Base-by-base conservation (phyloP, 257 asterid genomes). In the Cynanchum wilfordii region DNA sequence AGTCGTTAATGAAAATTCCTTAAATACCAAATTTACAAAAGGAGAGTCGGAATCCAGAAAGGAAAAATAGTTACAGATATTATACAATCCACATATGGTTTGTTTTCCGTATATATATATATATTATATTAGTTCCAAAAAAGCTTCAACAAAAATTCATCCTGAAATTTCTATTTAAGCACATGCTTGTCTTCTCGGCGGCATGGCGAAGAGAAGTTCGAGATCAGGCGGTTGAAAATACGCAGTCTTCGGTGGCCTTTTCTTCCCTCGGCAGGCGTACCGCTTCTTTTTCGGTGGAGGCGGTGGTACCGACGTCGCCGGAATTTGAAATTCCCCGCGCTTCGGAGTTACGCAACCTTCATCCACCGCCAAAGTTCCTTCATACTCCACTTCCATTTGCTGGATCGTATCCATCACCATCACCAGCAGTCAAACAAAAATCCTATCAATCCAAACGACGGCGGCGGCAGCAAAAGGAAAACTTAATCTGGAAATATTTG, bases 211-310 rank as follows among this genome's bases (percentile, higher is more conserved):
- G 2, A 87, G 54, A 71, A 66, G 74, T 56, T 87, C 92, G 54
- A 87, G 79, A 8, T 87, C 88, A 3, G 92, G 87, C 40, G 92
- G 83, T 57, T 73, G 67, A 29, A 87, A 87, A 60, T 83, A 87
- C 13, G 84, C 88, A 17, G 77, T 78, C 78, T 66, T 77, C 0
- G 88, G 88, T 49, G 79, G 76, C 70, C 17, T 65, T 30, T 10
- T 73, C 78, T 75, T 79, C 50, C 56, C 83, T 20, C 65, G 67
- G 63, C 69, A 42, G 54, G 11, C 71, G 3, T 66, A 76, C 58
- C 71, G 24, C 78, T 78, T 83, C 78, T 87, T 87, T 40, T 77
- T 69, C 57, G 87, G 89, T 42, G 92, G 82, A 25, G 86, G 83
- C 3, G 89, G 92, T 56, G 92, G 92, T 29, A 57, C 69, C 0